phyloP scores from a whole-genome alignment of 2,329 filamentous ascomycete genomes.

The Alternaria dauci region DNA sequence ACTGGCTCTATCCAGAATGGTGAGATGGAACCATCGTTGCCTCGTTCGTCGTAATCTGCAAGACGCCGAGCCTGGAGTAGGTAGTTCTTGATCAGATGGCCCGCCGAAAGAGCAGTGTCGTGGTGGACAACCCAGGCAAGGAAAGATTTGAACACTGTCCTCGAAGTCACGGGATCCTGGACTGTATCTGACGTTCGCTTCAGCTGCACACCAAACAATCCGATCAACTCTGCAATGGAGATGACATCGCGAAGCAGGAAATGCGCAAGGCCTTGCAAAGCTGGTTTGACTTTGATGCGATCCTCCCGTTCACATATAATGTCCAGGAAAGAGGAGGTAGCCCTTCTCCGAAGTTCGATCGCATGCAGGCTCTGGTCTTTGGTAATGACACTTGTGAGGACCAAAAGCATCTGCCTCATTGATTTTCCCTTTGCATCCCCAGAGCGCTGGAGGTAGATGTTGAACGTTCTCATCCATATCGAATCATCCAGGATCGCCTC shows the following conservation, averaged over 20 bases:
- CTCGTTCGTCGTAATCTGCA: conserved; percentile 15
- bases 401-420: conserved; percentile 55
- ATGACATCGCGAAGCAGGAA: conserved; percentile 70
- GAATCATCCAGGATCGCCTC: conserved; percentile 45
- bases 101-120: conserved; percentile 51
- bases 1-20: conserved; percentile 53
- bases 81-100: conserved; percentile 49
- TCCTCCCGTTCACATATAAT: conserved; percentile 68
- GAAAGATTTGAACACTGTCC: conserved; percentile 37
- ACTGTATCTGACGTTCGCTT: conserved; percentile 13
- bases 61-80: conserved; percentile 39
- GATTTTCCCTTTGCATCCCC: conserved; percentile 58
- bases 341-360: conserved; percentile 35
- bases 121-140: conserved; percentile 52
- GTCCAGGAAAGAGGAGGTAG: conserved; percentile 59
- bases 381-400: conserved; percentile 50
- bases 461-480: conserved; percentile 52
- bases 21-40: conserved; percentile 3
- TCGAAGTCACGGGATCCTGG: conserved; percentile 9
- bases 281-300: conserved; percentile 72
- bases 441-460: conserved; percentile 54
- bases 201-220: conserved; percentile 44
- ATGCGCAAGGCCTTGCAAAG: conserved; percentile 72
- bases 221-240: conserved; percentile 49
- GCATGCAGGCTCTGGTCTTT: conserved; percentile 35